Evolutionary conservation across 192 early-diverging fungal species (phyloP), one percentile per base, ranked within the genome.

Genomic region (Coemansia sp.): DNA sequence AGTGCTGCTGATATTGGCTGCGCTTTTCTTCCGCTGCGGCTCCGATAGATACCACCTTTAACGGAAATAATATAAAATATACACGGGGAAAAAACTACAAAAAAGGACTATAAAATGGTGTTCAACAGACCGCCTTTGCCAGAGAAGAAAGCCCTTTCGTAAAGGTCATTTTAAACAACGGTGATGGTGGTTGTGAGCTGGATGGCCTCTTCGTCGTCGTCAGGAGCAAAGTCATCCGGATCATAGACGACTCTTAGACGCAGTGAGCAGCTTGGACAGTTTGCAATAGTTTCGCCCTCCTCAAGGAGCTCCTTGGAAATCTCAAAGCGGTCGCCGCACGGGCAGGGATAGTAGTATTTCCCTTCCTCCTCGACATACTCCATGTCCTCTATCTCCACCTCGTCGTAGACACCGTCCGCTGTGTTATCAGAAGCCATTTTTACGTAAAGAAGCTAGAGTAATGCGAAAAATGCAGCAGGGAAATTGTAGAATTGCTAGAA

Each of bases 321-420:
- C 68, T 92, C 83, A 72, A 98, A 98, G 22, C 88, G 86, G 87
- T 98, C 97, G 12, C 97, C 97, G 82, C 97, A 98, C 3, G 97
- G 97, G 73, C 95, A 98, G 32, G 97, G 97, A 71, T 95, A 98
- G 56, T 85, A 87, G 85, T 94, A 98, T 12, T 87, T 83, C 62
- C 88, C 78, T 26, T 82, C 87, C 41, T 94, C 92, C 72, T 94
- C 91, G 67, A 95, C 90, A 73, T 90, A 98, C 61, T 93, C 93
- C 88, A 98, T 91, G 78, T 98, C 96, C 74, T 98, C 91, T 37
- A 89, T 87, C 75, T 89, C 87, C 40, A 91, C 77, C 66, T 90
- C 87, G 84, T 88, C 87, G 71, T 88, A 88, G 59, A 78, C 55
- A 26, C 12, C 15, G 55, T 56, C 55, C 10, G 55, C 12, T 6